Percentiles rank a stretch among this genome's conserved stretches.
Conservation (phyloP, 495 filamentous ascomycete genomes). For the Xylaria curta region DNA sequence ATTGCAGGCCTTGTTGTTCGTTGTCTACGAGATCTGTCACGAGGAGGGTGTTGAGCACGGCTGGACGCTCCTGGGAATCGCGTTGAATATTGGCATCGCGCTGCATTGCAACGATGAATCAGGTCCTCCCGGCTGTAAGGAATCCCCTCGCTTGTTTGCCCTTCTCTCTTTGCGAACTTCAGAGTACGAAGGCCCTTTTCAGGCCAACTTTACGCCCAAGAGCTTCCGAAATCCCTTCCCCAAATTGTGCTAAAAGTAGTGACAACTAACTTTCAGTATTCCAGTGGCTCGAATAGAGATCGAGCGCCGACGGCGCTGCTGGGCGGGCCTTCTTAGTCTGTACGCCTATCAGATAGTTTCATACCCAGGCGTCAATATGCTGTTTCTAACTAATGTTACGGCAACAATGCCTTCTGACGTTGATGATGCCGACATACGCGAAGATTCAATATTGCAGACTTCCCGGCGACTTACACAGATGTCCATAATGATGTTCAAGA, state of each 20-base stretch:
- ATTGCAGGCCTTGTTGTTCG: constrained; percentile 53
- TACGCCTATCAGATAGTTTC: constrained; percentile 52
- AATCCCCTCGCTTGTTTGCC: not conserved
- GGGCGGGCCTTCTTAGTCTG: constrained; percentile 54
- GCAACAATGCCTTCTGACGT: constrained; percentile 53
- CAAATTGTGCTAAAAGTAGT: not conserved
- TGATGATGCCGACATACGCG: constrained; percentile 54
- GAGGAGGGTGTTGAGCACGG: constrained; percentile 51
- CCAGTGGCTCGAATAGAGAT: constrained; percentile 49
- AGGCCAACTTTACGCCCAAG: not conserved
- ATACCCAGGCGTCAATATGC: constrained; percentile 33
- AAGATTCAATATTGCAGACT: constrained; percentile 38
- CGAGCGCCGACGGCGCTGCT: constrained; percentile 55
- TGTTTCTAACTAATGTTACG: constrained; percentile 29
- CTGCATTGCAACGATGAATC: constrained; percentile 58
- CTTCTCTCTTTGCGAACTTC: not conserved
- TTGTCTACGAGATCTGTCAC: constrained; percentile 53
- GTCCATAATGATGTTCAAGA: constrained; percentile 55
- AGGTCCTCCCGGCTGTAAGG: constrained; percentile 42
- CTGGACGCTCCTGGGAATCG: constrained; percentile 47
- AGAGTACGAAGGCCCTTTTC: not conserved
- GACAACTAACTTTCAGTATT: not conserved
- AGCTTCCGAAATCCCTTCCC: not conserved
- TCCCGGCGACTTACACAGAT: constrained; percentile 52
- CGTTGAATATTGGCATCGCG: constrained; percentile 55